phyloP scores from a whole-genome alignment of 108 stramenopile genomes.

The Cyclotella kingstonii region DNA sequence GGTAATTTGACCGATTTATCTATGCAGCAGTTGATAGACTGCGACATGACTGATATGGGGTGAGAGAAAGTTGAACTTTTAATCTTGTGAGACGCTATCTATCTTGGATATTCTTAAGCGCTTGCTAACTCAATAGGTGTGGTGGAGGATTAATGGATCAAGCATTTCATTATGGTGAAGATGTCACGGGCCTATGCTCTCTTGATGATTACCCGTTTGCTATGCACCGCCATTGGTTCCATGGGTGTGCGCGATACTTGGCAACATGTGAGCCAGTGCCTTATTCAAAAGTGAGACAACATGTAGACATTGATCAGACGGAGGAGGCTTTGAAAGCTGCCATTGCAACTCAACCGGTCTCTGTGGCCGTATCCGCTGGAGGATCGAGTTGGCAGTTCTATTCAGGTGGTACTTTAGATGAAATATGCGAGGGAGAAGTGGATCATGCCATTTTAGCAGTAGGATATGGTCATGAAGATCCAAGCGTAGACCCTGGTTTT shows the following conservation, averaged over 20 bases:
- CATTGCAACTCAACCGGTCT: constrained; percentile 75
- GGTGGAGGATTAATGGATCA: constrained; percentile 95
- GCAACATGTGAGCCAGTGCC: constrained; percentile 75
- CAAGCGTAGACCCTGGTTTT: constrained; percentile 53
- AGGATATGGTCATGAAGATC: constrained; percentile 89
- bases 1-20: constrained; percentile 80
- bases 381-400: constrained; percentile 92
- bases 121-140: constrained; percentile 6
- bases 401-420: constrained; percentile 86
- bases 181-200: constrained; percentile 75
- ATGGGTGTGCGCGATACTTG: constrained; percentile 61
- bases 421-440: constrained; percentile 71
- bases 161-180: constrained; percentile 90
- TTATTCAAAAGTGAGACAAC: constrained; percentile 63
- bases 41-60: constrained; percentile 85
- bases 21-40: constrained; percentile 94
- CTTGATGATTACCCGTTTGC: constrained; percentile 91
- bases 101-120: background rate
- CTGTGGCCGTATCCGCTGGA: constrained; percentile 78
- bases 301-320: constrained; percentile 74
- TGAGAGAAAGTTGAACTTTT: too few species aligned
- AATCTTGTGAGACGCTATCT: background rate
- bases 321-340: constrained; percentile 71
- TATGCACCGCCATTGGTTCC: constrained; percentile 42
- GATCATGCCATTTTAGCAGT: constrained; percentile 97